Evolutionary conservation across 2,329 filamentous ascomycete genomes (phyloP).

Genomic region (Pseudogymnoascus sp.): DNA sequence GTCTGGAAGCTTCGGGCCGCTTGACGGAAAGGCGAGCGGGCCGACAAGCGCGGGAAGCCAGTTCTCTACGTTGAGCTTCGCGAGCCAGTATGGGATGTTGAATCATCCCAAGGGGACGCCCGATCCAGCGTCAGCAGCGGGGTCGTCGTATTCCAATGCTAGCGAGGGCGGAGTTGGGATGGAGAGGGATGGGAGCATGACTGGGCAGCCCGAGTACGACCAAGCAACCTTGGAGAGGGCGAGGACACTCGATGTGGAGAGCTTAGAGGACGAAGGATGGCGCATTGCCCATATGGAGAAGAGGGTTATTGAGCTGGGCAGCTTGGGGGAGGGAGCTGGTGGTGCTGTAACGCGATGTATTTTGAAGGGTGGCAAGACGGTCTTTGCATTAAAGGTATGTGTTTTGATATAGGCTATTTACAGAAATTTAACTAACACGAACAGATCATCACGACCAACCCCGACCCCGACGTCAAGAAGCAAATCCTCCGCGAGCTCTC

Average conservation of each 20-base stretch:
- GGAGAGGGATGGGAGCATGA: slow-evolving; percentile 75
- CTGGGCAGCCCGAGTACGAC: slow-evolving; percentile 68
- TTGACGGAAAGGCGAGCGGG: slow-evolving; percentile 69
- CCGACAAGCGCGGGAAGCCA: slow-evolving; percentile 83
- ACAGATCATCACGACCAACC: slow-evolving; percentile 95
- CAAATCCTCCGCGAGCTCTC: slow-evolving; percentile 93
- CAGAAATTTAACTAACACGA: slow-evolving; percentile 17
- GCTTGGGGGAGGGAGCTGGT: slow-evolving; percentile 87
- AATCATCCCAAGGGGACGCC: slow-evolving; percentile 56
- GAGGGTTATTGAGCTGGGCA: slow-evolving; percentile 79
- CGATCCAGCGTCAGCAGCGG: slow-evolving; percentile 82
- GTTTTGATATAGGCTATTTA: slow-evolving; percentile 8
- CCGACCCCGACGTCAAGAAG: slow-evolving; percentile 95
- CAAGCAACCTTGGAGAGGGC: slow-evolving; percentile 76
- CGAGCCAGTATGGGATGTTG: slow-evolving; percentile 48
- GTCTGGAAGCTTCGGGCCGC: slow-evolving; percentile 71
- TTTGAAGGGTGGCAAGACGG: slow-evolving; percentile 82
- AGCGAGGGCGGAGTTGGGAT: slow-evolving; percentile 68
- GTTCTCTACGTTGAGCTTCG: slow-evolving; percentile 75
- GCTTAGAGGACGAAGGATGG: slow-evolving; percentile 93
- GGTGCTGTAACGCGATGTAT: slow-evolving; percentile 89
- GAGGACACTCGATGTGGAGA: slow-evolving; percentile 79
- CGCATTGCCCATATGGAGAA: slow-evolving; percentile 83
- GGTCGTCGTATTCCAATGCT: slow-evolving; percentile 72
- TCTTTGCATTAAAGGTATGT: slow-evolving; percentile 89